Conservation (phyloP, 345 rosid genomes). For the Murraya paniculata region DNA sequence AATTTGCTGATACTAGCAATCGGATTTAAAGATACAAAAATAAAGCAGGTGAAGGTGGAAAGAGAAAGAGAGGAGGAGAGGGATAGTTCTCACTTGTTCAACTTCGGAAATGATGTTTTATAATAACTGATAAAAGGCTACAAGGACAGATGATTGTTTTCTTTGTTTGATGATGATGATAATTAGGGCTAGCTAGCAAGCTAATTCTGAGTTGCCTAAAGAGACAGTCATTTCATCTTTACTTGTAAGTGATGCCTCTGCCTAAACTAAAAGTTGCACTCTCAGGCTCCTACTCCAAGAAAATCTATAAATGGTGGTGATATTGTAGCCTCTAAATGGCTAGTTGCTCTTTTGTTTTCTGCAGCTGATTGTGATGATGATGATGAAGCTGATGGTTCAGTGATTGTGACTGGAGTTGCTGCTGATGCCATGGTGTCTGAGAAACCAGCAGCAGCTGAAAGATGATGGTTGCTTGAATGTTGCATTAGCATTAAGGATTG, state of each 20-base stretch:
- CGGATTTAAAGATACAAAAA: background rate
- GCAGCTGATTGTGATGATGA: constrained; percentile 31
- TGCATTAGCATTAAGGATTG: constrained; percentile 24
- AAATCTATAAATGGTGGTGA: constrained; percentile 59
- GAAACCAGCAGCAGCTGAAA: constrained; percentile 18
- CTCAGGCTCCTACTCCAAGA: constrained; percentile 53
- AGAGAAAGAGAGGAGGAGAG: background rate
- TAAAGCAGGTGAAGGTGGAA: background rate
- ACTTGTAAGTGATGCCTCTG: constrained; percentile 7
- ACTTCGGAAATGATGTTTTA: constrained; percentile 10
- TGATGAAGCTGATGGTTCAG: constrained; percentile 39
- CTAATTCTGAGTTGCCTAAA: background rate
- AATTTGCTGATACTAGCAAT: too few relatives aligned
- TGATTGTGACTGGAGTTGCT: constrained; percentile 43
- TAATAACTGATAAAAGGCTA: constrained; percentile 7
- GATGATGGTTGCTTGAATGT: constrained; percentile 27
- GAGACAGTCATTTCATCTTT: background rate
- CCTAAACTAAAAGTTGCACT: constrained; percentile 7
- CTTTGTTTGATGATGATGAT: constrained; percentile 3
- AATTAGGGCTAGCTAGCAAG: background rate
- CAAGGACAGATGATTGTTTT: constrained; percentile 4
- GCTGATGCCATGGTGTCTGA: constrained; percentile 35
- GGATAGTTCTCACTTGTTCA: constrained; percentile 1
- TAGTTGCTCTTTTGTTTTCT: constrained; percentile 24
- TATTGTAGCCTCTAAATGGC: constrained; percentile 20